Evolutionary conservation across 2,329 filamentous ascomycete species (phyloP).

Genomic region (Trichoderma simmonsii): DNA sequence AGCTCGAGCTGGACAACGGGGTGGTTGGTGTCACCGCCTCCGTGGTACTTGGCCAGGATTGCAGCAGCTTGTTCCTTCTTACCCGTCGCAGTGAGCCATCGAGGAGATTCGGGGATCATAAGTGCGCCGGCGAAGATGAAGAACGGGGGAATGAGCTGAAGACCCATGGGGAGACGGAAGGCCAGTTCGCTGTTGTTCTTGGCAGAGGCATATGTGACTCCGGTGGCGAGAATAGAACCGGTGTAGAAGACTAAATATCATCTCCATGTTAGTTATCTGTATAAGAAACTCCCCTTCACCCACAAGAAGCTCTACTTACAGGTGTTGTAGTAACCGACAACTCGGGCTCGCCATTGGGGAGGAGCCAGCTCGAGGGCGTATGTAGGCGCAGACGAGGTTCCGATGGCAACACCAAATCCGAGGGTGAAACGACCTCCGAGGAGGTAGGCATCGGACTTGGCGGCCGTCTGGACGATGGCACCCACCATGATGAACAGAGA

Average conservation of each 20-base stretch:
- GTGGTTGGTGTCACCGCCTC: constrained; percentile 30
- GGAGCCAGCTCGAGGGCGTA: constrained; percentile 51
- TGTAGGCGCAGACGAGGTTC: constrained; percentile 38
- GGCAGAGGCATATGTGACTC: constrained; percentile 50
- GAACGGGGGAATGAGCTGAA: constrained; percentile 38
- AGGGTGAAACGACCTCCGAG: constrained; percentile 53
- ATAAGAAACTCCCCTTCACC: background rate
- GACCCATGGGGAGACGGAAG: constrained; percentile 37
- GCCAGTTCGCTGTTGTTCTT: constrained; percentile 34
- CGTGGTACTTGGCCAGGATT: constrained; percentile 37
- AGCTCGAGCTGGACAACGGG: constrained; percentile 41
- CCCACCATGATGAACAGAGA: constrained; percentile 41
- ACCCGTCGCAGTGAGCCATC: constrained; percentile 40
- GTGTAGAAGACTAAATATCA: constrained; percentile 34
- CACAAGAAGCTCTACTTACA: constrained; percentile 26
- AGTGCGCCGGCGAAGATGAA: constrained; percentile 34
- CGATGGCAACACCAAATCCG: constrained; percentile 48
- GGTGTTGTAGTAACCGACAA: constrained; percentile 40
- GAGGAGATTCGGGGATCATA: constrained; percentile 42
- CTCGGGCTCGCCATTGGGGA: constrained; percentile 47
- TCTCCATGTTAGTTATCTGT: background rate
- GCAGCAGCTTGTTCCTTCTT: constrained; percentile 34
- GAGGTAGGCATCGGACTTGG: constrained; percentile 38
- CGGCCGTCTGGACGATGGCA: constrained; percentile 38
- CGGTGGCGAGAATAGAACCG: constrained; percentile 53